Evolutionary conservation across 73 alveolate genomes (phyloP).

Genomic region (Stentor coeruleus): DNA sequence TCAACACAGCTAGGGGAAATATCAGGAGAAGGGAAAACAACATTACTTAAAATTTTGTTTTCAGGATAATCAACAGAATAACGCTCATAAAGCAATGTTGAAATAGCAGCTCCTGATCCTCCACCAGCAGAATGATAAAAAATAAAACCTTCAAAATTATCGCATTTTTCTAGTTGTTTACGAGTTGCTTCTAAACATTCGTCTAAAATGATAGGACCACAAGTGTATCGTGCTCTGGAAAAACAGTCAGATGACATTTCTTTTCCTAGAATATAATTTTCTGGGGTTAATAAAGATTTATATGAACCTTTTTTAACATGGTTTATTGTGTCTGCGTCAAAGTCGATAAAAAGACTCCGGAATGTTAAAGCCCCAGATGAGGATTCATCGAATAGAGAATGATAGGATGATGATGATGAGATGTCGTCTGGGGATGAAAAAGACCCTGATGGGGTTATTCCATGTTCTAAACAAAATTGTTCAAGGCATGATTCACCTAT

Average conservation of each 20-base stretch:
- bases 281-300: too few species aligned
- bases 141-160: conserved; percentile 40
- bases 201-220: too few species aligned
- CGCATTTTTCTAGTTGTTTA: conserved; percentile 39
- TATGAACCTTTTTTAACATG: conserved; percentile 29
- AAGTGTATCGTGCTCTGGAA: conserved; percentile 36
- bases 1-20: conserved; percentile 32
- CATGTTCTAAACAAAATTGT: conserved; percentile 12
- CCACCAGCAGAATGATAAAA: conserved; percentile 40
- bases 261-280: conserved; percentile 32
- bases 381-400: conserved; percentile 32
- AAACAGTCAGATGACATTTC: conserved; percentile 30
- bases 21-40: conserved; percentile 28
- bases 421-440: background rate
- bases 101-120: conserved; percentile 51
- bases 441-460: background rate
- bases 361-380: background rate
- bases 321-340: conserved; percentile 30
- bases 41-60: conserved; percentile 24
- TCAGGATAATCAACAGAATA: conserved; percentile 22
- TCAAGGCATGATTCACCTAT: conserved; percentile 18
- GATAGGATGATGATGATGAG: background rate
- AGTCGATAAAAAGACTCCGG: conserved; percentile 43
- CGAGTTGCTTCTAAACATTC: conserved; percentile 16
- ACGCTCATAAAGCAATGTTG: conserved; percentile 16